Base-by-base conservation (phyloP, 495 filamentous ascomycete genomes). In the Parathielavia hyrcaniae region DNA sequence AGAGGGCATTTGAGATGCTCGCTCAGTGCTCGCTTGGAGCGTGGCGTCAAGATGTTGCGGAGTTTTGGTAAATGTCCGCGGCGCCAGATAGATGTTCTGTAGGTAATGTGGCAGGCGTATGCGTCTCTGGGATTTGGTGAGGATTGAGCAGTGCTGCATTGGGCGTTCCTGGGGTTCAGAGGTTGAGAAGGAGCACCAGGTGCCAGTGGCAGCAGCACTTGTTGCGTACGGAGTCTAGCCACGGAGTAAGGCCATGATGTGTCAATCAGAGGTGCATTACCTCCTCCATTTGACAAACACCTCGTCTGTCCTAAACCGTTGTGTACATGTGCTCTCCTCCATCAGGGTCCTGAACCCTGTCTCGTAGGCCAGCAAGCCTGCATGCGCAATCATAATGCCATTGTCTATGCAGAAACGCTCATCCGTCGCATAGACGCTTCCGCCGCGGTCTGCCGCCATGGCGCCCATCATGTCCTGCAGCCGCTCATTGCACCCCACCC, bases 351-450 rank as follows among this genome's bases (percentile, higher is more conserved):
- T 74, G 67, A 90, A 87, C 7, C 93, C 93, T 0, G 83, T 88
- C 71, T 81, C 75, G 66, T 86, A 95, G 9, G 90, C 90, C 60
- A 96, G 67, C 64, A 98, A 72, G 26, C 93, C 93, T 11, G 93
- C 93, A 75, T 98, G 93, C 13, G 93, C 93, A 75, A 98, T 98
- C 93, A 98, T 98, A 58, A 98, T 97, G 44, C 93, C 95, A 67
- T 98, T 98, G 74, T 98, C 95, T 61, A 98, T 98, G 67, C 93
- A 97, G 73, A 95, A 97, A 46, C 93, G 82, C 73, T 97, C 91
- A 71, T 97, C 92, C 1, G 92, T 98, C 10, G 91, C 91, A 75
- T 86, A 97, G 19, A 97, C 88, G 69, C 82, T 90, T 0, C 93
- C 93, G 17, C 90, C 88, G 36, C 95, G 78, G 69, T 95, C 90